These are phyloP conservation scores for Globisporangium paroecandrum DNA, from an alignment of 352 stramenopile genomes.

Conservation along the genomic window DNA sequence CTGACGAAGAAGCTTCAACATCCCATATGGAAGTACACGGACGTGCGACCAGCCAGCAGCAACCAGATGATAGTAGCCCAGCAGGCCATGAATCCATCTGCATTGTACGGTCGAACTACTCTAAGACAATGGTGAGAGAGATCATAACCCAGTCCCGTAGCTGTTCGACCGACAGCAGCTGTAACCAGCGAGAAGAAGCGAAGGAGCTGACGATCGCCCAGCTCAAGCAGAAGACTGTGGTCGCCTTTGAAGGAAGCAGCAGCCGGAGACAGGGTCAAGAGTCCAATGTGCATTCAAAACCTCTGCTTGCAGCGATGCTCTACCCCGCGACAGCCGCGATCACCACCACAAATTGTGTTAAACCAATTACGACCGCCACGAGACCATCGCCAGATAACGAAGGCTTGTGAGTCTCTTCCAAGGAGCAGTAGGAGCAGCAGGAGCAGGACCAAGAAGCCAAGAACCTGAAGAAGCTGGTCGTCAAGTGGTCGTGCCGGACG, in stretches of 20 bases:
- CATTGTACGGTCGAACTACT: neutral
- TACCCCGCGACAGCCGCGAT: too few relatives aligned
- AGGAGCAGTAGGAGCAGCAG: neutral
- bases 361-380: too few relatives aligned
- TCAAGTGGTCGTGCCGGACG: constrained; percentile 58
- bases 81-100: neutral
- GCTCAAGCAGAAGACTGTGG: neutral
- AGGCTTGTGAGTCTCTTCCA: neutral
- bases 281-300: neutral
- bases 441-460: neutral
- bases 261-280: neutral
- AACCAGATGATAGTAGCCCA: neutral
- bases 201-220: constrained; percentile 11
- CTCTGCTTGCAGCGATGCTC: neutral
- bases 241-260: neutral
- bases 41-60: neutral
- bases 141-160: neutral
- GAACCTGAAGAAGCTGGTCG: constrained; percentile 34
- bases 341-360: neutral
- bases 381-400: neutral
- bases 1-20: neutral
- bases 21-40: neutral
- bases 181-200: neutral
- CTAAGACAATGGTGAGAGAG: neutral
- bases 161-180: neutral